phyloP scores from a whole-genome alignment of 352 stramenopile species.

The Phytophthora kernoviae region DNA sequence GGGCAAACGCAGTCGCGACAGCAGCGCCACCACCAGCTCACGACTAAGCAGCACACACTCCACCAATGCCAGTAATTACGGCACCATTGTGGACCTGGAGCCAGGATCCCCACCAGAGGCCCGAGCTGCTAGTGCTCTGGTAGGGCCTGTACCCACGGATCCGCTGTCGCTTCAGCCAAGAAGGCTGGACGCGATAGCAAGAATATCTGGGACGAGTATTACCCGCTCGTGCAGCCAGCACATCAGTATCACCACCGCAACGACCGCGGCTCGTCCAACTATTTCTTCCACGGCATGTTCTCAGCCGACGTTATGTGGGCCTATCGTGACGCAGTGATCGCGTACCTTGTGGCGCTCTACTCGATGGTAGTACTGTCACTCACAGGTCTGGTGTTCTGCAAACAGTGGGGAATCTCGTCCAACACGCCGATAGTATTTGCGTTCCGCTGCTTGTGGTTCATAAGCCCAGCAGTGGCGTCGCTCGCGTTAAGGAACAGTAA shows the following conservation, averaged over 20 bases:
- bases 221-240: constrained; percentile 83
- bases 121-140: constrained; percentile 23
- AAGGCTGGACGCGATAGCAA: constrained; percentile 37
- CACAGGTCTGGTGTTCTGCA: constrained; percentile 85
- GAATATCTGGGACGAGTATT: constrained; percentile 90
- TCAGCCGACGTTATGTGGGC: constrained; percentile 86
- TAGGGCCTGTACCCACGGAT: constrained; percentile 25
- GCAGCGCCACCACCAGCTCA: constrained; percentile 28
- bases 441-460: constrained; percentile 69
- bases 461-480: constrained; percentile 72
- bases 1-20: constrained; percentile 44
- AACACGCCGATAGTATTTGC: constrained; percentile 59
- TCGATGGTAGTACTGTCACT: constrained; percentile 83
- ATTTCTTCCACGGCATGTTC: constrained; percentile 90
- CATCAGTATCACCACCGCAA: constrained; percentile 84
- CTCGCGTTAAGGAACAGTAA: constrained; percentile 79
- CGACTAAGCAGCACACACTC: constrained; percentile 28
- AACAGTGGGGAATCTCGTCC: constrained; percentile 71
- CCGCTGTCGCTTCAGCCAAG: constrained; percentile 14
- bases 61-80: constrained; percentile 33
- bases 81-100: constrained; percentile 44
- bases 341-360: constrained; percentile 78
- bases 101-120: constrained; percentile 14
- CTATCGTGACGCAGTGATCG: constrained; percentile 82
- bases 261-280: constrained; percentile 74